These are phyloP conservation scores for Thelonectria blattea DNA, from an alignment of 2,329 filamentous ascomycete species.

Conservation along the genomic window DNA sequence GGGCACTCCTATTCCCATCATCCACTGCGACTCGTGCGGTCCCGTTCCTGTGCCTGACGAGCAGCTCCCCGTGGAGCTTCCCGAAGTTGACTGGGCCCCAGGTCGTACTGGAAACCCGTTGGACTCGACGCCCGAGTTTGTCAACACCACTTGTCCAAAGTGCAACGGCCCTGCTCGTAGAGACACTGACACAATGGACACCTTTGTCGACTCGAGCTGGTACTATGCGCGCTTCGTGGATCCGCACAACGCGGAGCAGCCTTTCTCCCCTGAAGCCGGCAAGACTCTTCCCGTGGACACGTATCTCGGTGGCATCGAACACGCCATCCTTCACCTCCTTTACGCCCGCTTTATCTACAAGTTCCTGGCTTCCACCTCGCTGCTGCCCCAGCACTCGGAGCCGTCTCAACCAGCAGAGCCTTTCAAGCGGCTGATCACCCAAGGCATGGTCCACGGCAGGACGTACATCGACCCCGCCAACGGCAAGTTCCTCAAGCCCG, in stretches of 20 bases:
- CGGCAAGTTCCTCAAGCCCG: constrained; percentile 77
- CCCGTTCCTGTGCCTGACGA: constrained; percentile 77
- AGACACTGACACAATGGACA: constrained; percentile 96
- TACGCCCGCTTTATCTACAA: constrained; percentile 93
- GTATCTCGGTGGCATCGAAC: constrained; percentile 90
- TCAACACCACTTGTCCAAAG: constrained; percentile 76
- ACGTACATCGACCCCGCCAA: constrained; percentile 78
- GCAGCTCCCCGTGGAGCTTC: constrained; percentile 78
- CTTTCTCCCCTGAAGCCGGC: constrained; percentile 67
- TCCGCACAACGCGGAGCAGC: constrained; percentile 64
- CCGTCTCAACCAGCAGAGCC: constrained; percentile 65
- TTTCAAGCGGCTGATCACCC: constrained; percentile 81
- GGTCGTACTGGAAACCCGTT: constrained; percentile 79
- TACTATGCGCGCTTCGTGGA: constrained; percentile 86
- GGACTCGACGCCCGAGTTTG: constrained; percentile 73
- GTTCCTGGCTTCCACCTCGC: constrained; percentile 68
- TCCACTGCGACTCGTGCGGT: constrained; percentile 81
- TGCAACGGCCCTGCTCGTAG: constrained; percentile 74
- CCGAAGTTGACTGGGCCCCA: constrained; percentile 71
- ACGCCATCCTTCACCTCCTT: constrained; percentile 87
- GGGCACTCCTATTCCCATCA: constrained; percentile 88
- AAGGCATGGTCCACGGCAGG: constrained; percentile 92
- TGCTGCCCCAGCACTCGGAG: constrained; percentile 50
- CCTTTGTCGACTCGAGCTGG: constrained; percentile 95
- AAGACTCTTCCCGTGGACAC: constrained; percentile 76